Evolutionary conservation across 352 stramenopile genomes (phyloP).

Genomic region (Globisporangium paroecandrum): DNA sequence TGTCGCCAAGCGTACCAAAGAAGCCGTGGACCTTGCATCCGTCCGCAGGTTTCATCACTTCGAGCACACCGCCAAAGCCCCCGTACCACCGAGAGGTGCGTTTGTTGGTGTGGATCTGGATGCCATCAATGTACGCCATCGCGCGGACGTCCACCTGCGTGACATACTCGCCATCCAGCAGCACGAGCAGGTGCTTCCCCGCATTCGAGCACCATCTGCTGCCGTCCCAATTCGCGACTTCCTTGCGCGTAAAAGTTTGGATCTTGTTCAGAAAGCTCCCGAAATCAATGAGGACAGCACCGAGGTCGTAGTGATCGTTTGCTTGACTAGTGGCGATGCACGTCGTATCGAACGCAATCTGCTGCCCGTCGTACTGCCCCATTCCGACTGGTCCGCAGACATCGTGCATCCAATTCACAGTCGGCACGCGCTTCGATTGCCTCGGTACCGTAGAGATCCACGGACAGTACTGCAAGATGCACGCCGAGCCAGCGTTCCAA

Average conservation of each 20-base stretch:
- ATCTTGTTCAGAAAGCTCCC: slow-evolving; percentile 45
- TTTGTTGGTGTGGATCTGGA: slow-evolving; percentile 63
- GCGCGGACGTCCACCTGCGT: slow-evolving; percentile 48
- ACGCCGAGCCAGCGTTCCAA: slow-evolving; percentile 55
- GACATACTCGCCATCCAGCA: slow-evolving; percentile 44
- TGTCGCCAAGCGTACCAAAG: slow-evolving; percentile 46
- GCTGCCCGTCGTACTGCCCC: slow-evolving; percentile 37
- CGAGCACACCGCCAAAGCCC: slow-evolving; percentile 43
- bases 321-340: background rate
- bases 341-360: slow-evolving; percentile 29
- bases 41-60: slow-evolving; percentile 36
- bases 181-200: slow-evolving; percentile 40
- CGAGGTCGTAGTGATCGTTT: slow-evolving; percentile 22
- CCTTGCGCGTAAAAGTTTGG: slow-evolving; percentile 30
- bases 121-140: slow-evolving; percentile 61
- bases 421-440: slow-evolving; percentile 30
- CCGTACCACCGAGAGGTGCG: slow-evolving; percentile 59
- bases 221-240: slow-evolving; percentile 22
- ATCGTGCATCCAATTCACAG: slow-evolving; percentile 39
- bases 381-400: slow-evolving; percentile 45
- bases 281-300: slow-evolving; percentile 37
- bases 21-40: slow-evolving; percentile 48
- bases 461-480: slow-evolving; percentile 42
- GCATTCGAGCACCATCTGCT: slow-evolving; percentile 22
- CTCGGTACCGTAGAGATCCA: slow-evolving; percentile 49